Percentiles rank a stretch among this genome's conserved stretches.
phyloP scores from a whole-genome alignment of 805 yeast species.

The Saturnispora gosingensis region DNA sequence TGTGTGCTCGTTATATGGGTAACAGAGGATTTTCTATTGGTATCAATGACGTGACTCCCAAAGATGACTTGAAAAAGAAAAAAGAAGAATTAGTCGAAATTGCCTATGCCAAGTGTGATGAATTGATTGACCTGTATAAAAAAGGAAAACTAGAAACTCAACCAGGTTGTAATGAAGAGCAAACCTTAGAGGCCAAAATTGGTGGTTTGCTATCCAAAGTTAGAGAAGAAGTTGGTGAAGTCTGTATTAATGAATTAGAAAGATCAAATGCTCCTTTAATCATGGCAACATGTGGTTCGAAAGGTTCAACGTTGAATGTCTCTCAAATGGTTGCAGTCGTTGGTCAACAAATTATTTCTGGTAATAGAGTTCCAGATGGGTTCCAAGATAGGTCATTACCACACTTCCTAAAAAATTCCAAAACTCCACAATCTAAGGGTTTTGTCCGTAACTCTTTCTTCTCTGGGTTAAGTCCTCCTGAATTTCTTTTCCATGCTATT shows the following conservation, averaged over 20 bases:
- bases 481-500: slow-evolving; percentile 86
- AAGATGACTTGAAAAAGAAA: slow-evolving; percentile 56
- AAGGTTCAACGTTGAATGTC: slow-evolving; percentile 95
- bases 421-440: slow-evolving; percentile 96
- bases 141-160: slow-evolving; percentile 91
- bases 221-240: slow-evolving; percentile 98
- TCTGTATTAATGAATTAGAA: slow-evolving; percentile 86
- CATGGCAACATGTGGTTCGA: slow-evolving; percentile 99
- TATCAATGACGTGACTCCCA: slow-evolving; percentile 95
- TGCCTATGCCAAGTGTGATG: slow-evolving; percentile 89
- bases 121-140: slow-evolving; percentile 66
- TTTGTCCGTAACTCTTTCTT: slow-evolving; percentile 93
- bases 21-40: slow-evolving; percentile 97
- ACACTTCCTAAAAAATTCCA: slow-evolving; percentile 90
- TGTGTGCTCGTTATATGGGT: slow-evolving; percentile 92
- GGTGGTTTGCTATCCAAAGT: slow-evolving; percentile 94
- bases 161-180: slow-evolving; percentile 98
- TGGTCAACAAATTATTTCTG: slow-evolving; percentile 97
- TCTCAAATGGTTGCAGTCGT: slow-evolving; percentile 99
- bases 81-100: slow-evolving; percentile 85
- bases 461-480: slow-evolving; percentile 93
- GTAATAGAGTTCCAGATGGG: slow-evolving; percentile 99
- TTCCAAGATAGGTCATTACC: slow-evolving; percentile 98
- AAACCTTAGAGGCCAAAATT: slow-evolving; percentile 94
- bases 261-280: slow-evolving; percentile 90